These are phyloP conservation scores for Colletotrichum liaoningense DNA, from an alignment of 2,329 filamentous ascomycete species.

Conservation along the genomic window DNA sequence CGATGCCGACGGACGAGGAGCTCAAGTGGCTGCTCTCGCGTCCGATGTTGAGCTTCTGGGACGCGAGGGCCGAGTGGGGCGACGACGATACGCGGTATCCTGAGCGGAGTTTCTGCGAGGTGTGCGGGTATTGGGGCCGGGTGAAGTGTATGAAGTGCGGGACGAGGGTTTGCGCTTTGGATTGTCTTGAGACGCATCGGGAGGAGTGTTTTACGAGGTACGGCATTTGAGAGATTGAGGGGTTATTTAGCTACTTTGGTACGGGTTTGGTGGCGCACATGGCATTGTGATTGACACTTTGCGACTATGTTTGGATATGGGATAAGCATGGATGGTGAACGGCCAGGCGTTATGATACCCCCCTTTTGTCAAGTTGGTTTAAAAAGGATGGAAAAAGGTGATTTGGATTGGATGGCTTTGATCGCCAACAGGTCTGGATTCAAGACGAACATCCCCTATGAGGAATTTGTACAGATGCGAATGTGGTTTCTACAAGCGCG, in stretches of 20 bases:
- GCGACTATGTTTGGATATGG: neutral
- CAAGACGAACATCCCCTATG: neutral
- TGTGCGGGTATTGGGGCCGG: constrained; percentile 85
- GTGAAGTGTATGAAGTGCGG: constrained; percentile 83
- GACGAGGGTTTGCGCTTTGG: constrained; percentile 80
- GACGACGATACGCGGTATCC: constrained; percentile 61
- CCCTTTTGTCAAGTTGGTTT: neutral
- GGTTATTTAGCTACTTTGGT: too few species aligned
- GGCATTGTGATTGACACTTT: neutral
- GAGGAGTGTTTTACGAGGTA: constrained; percentile 78
- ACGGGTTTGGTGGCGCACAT: too few species aligned
- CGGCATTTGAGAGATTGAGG: constrained; percentile 51
- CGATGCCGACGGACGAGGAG: constrained; percentile 68
- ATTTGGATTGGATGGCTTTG: neutral
- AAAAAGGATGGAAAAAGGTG: neutral
- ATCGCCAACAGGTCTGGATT: neutral
- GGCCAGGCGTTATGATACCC: constrained; percentile 24
- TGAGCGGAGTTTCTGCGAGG: constrained; percentile 76
- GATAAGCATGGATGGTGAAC: neutral
- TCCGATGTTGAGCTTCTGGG: constrained; percentile 75
- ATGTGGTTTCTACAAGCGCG: neutral
- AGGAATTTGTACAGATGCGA: neutral
- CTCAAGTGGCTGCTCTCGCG: constrained; percentile 72
- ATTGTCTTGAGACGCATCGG: constrained; percentile 78
- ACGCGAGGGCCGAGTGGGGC: constrained; percentile 65